Evolutionary conservation across 164 flowering plant species (phyloP), one percentile per base, ranked within the genome.

Genomic region (Sedum album): DNA sequence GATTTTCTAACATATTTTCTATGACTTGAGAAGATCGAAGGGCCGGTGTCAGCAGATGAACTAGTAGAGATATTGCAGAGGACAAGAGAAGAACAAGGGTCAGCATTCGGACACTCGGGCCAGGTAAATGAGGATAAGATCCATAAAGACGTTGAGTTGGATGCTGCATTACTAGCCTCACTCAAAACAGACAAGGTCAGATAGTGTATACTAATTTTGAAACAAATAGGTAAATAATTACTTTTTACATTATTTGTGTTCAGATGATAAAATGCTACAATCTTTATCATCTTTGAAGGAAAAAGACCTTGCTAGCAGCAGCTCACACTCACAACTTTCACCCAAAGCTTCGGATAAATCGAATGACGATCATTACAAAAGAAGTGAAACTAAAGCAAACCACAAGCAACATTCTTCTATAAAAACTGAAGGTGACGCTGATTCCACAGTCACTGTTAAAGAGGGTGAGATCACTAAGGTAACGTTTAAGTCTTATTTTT

Each of bases 1-100:
- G 38, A 35, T 35, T 35, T 35, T 35, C 5, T 35, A 3, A 35
- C 38, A 3, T 3, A 35, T 35, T 7, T n/a, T n/a, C n/a, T n/a
- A n/a, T n/a, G n/a, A n/a, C n/a, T n/a, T n/a, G n/a, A n/a, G 15
- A 31, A 90, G 96, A 70, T 90, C 51, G 91, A 86, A 76, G 93
- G 90, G 30, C 96, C 96, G 62, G 79, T 86, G 26, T 81, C 86
- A 4, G 84, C 88, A 7, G 81, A 77, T 39, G 88, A 86, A 67
- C 66, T 90, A 65, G 82, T 90, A 66, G 93, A 84, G 71, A 84
- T 85, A 17, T 74, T 86, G 36, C 93, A 88, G 74, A 81, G 83
- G 61, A 84, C 85, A 61, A 17, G 80, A 68, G 93, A 88, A 51
- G 91, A 88, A 66, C 86, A 83, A 76, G 90, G 90, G 7, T 48